Conservation (phyloP, 305 asterid species). For the Rubia tinctorum region DNA sequence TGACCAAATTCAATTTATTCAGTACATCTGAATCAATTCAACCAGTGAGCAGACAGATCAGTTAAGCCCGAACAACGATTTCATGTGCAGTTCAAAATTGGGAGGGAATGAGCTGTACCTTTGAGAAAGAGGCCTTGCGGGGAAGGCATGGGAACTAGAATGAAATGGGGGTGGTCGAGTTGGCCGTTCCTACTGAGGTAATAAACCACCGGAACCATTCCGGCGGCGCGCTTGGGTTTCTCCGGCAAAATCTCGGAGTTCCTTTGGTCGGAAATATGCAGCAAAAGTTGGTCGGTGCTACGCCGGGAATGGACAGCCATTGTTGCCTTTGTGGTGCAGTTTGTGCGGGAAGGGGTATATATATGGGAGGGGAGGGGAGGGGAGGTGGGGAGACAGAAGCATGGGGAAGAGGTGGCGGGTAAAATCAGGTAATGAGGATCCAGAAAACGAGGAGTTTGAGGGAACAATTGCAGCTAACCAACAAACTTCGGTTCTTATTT, state of each 20-base stretch:
- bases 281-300: constrained; percentile 28
- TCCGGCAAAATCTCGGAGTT: constrained; percentile 20
- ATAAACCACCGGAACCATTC: constrained; percentile 35
- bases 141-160: constrained; percentile 33
- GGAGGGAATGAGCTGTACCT: too few relatives aligned
- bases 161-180: constrained; percentile 44
- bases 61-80: not conserved
- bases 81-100: too few relatives aligned
- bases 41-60: not conserved
- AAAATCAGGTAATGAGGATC: constrained; percentile 13
- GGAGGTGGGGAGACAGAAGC: constrained; percentile 10
- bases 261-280: constrained; percentile 9
- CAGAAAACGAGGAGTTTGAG: not conserved
- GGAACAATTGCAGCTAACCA: constrained; percentile 4
- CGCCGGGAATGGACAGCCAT: constrained; percentile 27
- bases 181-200: constrained; percentile 41
- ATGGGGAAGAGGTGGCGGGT: constrained; percentile 25
- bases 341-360: not conserved
- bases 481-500: constrained; percentile 19
- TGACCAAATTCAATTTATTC: constrained; percentile 32
- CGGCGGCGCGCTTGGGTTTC: constrained; percentile 16
- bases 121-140: constrained; percentile 33
- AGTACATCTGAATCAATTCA: constrained; percentile 29
- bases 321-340: not conserved
- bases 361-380: not conserved